Evolutionary conservation across 345 rosid species (phyloP).

Genomic region (Euphorbia tirucalli): DNA sequence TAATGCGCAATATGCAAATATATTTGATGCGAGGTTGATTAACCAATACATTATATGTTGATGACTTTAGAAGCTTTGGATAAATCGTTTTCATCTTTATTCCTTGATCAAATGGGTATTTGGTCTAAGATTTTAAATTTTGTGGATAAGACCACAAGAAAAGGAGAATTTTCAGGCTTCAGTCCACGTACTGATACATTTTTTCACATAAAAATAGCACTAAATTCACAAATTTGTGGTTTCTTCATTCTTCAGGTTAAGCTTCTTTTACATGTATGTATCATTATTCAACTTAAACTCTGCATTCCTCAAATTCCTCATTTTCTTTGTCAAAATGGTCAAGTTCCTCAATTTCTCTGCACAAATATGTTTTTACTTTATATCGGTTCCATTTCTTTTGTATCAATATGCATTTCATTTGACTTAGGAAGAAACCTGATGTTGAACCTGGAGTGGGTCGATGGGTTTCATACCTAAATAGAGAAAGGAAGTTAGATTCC

Average conservation of each 20-base stretch:
- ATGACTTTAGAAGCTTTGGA: not conserved
- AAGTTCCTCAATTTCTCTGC: not conserved
- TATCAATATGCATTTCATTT: not conserved
- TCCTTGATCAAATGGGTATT: not conserved
- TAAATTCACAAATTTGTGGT: not conserved
- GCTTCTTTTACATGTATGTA: not conserved
- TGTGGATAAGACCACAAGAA: not conserved
- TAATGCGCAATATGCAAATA: slow-evolving; percentile 4
- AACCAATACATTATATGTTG: not conserved
- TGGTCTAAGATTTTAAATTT: not conserved
- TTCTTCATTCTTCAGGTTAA: too few species aligned
- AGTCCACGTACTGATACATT: not conserved
- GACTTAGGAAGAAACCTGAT: slow-evolving; percentile 47
- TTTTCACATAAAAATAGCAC: not conserved
- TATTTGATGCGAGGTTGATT: not conserved
- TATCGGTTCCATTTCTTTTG: not conserved
- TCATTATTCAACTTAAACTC: not conserved
- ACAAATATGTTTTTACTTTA: not conserved
- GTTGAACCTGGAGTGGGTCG: slow-evolving; percentile 89
- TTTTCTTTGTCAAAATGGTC: too few species aligned
- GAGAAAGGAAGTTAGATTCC: slow-evolving; percentile 81
- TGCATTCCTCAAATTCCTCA: not conserved
- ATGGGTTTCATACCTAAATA: slow-evolving; percentile 92
- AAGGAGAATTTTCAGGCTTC: not conserved
- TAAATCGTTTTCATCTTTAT: not conserved